Conservation (phyloP, 306 rosid species). For the Citrullus mucosospermus region DNA sequence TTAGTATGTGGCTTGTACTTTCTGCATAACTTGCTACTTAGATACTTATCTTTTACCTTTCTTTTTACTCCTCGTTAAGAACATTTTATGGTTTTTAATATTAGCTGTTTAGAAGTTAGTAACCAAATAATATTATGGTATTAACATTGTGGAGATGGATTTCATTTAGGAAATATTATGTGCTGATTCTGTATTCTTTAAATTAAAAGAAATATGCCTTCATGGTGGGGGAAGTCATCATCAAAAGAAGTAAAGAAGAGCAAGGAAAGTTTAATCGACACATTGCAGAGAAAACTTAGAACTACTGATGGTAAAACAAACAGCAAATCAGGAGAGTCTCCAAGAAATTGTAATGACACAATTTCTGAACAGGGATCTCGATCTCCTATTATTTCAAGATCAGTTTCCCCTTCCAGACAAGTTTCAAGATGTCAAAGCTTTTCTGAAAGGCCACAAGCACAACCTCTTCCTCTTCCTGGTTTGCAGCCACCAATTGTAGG, state of each 20-base stretch:
- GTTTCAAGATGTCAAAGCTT: conserved; percentile 94
- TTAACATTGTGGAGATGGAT: not conserved
- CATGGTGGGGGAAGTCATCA: conserved; percentile 77
- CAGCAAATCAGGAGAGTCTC: conserved; percentile 52
- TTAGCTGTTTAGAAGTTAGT: not conserved
- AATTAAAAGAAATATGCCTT: conserved; percentile 42
- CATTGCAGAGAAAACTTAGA: conserved; percentile 58
- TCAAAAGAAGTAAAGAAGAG: conserved; percentile 83
- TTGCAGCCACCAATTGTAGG: conserved; percentile 49
- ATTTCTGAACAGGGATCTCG: conserved; percentile 70
- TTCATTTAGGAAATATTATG: not conserved
- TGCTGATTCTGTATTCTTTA: not conserved
- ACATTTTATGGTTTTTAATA: not conserved
- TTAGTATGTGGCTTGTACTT: not conserved
- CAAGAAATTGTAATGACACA: conserved; percentile 35
- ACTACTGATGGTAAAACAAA: conserved; percentile 54
- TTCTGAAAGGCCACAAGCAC: conserved; percentile 68
- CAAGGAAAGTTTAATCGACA: conserved; percentile 71
- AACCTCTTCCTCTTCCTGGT: conserved; percentile 72
- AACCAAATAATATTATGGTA: not conserved
- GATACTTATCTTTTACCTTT: not conserved
- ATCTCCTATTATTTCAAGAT: conserved; percentile 57
- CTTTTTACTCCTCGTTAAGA: not conserved
- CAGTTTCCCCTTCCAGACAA: conserved; percentile 78
- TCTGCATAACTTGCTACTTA: not conserved